phyloP scores from a whole-genome alignment of 2,329 filamentous ascomycete species.

The Colletotrichum sp. region DNA sequence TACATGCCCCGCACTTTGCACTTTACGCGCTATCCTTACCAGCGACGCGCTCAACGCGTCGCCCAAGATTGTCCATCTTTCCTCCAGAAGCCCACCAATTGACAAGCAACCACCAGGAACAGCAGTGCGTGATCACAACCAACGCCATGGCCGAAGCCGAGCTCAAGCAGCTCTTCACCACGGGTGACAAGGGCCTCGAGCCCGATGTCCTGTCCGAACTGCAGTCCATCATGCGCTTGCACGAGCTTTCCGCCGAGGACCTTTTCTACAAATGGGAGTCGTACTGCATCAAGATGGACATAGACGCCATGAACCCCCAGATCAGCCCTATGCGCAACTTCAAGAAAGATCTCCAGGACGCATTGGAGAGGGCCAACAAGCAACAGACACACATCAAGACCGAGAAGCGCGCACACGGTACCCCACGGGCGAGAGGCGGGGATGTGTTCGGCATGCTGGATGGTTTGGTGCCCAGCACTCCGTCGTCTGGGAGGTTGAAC shows the following conservation, averaged over 20 bases:
- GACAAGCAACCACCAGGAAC: background rate
- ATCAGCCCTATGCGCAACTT: slow-evolving; percentile 77
- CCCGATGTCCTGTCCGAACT: slow-evolving; percentile 82
- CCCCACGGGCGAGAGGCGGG: slow-evolving; percentile 65
- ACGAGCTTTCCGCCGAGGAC: slow-evolving; percentile 82
- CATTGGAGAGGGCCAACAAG: slow-evolving; percentile 77
- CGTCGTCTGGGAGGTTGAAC: slow-evolving; percentile 34
- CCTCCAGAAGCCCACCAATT: background rate
- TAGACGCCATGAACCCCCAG: slow-evolving; percentile 75
- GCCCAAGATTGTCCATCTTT: background rate
- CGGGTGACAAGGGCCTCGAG: slow-evolving; percentile 65
- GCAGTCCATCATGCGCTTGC: slow-evolving; percentile 83
- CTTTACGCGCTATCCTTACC: slow-evolving; percentile 9
- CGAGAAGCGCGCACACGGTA: slow-evolving; percentile 66
- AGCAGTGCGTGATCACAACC: background rate
- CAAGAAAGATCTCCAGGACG: slow-evolving; percentile 86
- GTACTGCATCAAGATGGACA: slow-evolving; percentile 93
- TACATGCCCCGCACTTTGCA: background rate
- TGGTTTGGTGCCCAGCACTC: slow-evolving; percentile 70
- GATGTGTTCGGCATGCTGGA: slow-evolving; percentile 90
- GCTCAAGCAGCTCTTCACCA: slow-evolving; percentile 59
- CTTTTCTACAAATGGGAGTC: slow-evolving; percentile 99
- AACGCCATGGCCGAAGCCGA: slow-evolving; percentile 32
- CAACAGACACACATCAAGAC: slow-evolving; percentile 63
- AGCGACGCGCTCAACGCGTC: slow-evolving; percentile 9